Evolutionary conservation across 192 early-diverging fungal genomes (phyloP).

Genomic region (Podila horticola): DNA sequence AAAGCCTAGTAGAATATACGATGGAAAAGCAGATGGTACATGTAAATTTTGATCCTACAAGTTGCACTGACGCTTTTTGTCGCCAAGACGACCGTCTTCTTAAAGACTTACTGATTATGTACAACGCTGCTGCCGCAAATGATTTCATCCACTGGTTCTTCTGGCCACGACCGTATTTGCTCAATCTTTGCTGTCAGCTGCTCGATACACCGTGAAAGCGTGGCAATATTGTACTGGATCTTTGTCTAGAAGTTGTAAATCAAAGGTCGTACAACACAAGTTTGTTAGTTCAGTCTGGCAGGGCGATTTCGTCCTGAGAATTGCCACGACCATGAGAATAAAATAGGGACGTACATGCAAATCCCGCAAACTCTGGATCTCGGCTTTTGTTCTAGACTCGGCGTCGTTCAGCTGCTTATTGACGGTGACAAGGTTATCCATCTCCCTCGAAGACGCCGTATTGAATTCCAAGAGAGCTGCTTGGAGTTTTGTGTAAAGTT

Average conservation of each 20-base stretch:
- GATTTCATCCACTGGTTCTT: conserved; percentile 71
- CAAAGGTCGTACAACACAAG: background rate
- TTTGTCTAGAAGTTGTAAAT: conserved; percentile 52
- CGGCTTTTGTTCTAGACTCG: conserved; percentile 70
- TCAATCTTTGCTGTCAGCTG: conserved; percentile 67
- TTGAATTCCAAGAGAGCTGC: conserved; percentile 58
- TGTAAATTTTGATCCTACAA: too few relatives aligned
- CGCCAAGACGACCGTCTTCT: too few relatives aligned
- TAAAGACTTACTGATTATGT: conserved; percentile 69
- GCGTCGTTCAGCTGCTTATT: conserved; percentile 79
- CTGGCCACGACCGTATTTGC: conserved; percentile 63
- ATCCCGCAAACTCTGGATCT: conserved; percentile 64
- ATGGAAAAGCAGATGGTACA: too few relatives aligned
- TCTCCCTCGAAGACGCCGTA: conserved; percentile 65
- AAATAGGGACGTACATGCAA: conserved; percentile 15
- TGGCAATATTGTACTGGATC: conserved; percentile 70
- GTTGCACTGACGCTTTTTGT: too few relatives aligned
- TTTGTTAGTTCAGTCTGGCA: background rate
- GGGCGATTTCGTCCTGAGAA: background rate
- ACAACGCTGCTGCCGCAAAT: conserved; percentile 71
- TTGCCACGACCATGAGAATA: background rate
- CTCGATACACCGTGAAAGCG: conserved; percentile 69
- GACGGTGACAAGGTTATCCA: conserved; percentile 72
- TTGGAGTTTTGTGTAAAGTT: conserved; percentile 70
- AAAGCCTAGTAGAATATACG: conserved; percentile 66